Evolutionary conservation across 768 basidiomycete genomes (phyloP).

Genomic region (Trametes elegans): DNA sequence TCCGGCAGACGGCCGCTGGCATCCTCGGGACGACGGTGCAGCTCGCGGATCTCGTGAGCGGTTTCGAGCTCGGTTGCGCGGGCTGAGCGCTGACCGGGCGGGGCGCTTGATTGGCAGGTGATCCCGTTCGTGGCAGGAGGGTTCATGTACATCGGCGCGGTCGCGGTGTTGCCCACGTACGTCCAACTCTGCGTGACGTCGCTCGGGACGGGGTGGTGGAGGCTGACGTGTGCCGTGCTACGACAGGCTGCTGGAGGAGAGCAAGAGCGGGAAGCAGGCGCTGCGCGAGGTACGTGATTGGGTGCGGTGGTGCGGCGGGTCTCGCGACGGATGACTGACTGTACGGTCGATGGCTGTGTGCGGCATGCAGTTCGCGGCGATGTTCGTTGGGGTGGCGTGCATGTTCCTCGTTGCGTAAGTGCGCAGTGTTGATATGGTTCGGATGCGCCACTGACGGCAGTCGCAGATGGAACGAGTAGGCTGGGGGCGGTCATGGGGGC

Average conservation of each 20-base stretch:
- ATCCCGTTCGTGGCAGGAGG: slow-evolving; percentile 90
- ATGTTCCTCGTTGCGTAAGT: slow-evolving; percentile 93
- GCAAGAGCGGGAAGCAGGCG: slow-evolving; percentile 86
- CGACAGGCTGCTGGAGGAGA: slow-evolving; percentile 76
- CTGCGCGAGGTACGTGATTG: slow-evolving; percentile 80
- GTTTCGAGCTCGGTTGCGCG: background rate
- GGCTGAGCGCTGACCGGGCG: background rate
- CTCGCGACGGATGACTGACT: too few species aligned
- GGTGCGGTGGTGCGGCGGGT: too few species aligned
- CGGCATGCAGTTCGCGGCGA: slow-evolving; percentile 72
- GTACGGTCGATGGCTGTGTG: too few species aligned
- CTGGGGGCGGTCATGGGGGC: slow-evolving; percentile 9
- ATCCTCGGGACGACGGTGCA: slow-evolving; percentile 82
- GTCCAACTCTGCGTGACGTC: slow-evolving; percentile 30
- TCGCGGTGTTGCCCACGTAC: slow-evolving; percentile 88
- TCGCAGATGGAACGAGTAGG: slow-evolving; percentile 75
- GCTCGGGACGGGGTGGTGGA: background rate
- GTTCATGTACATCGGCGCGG: slow-evolving; percentile 91
- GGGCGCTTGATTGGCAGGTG: slow-evolving; percentile 56
- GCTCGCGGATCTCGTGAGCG: slow-evolving; percentile 73
- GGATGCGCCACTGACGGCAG: slow-evolving; percentile 13
- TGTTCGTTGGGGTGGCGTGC: slow-evolving; percentile 87
- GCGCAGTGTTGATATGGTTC: slow-evolving; percentile 9
- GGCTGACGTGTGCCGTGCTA: background rate
- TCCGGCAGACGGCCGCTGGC: slow-evolving; percentile 73